phyloP scores from a whole-genome alignment of 805 yeast species.

The Schwanniomyces occidentalis region DNA sequence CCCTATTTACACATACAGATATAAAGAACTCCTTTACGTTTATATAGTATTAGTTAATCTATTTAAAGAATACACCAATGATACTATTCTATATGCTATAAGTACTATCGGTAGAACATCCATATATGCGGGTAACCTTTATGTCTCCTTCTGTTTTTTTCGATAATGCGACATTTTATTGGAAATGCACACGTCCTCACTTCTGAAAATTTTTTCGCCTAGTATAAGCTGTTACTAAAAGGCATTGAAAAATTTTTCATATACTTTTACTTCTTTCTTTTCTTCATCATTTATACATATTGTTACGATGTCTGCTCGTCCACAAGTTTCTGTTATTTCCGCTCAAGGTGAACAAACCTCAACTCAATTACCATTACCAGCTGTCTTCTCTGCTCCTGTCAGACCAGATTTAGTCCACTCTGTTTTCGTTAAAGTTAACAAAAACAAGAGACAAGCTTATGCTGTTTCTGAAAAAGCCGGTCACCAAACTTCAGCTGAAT shows the following conservation, averaged over 20 bases:
- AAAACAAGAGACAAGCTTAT: constrained; percentile 99
- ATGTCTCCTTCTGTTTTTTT: too few relatives aligned
- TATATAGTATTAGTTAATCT: too few relatives aligned
- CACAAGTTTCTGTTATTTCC: constrained; percentile 95
- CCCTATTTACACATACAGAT: too few relatives aligned
- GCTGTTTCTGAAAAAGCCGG: constrained; percentile 99
- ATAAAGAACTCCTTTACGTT: too few relatives aligned
- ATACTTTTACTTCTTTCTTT: constrained; percentile 12
- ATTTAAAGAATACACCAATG: too few relatives aligned
- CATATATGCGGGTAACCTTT: too few relatives aligned
- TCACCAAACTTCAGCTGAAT: constrained; percentile 99
- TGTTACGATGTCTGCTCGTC: constrained; percentile 61
- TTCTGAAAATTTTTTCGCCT: constrained; percentile 15
- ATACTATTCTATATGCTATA: too few relatives aligned
- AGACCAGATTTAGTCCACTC: constrained; percentile 99
- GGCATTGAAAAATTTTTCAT: constrained; percentile 6
- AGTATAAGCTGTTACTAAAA: neutral
- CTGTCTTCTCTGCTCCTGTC: constrained; percentile 99
- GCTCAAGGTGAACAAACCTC: constrained; percentile 84
- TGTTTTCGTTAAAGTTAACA: constrained; percentile 97
- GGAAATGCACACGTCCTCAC: neutral
- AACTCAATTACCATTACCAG: constrained; percentile 89
- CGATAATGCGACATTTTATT: too few relatives aligned
- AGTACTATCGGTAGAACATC: too few relatives aligned
- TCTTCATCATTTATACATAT: constrained; percentile 17